Percentiles rank a stretch among this genome's conserved stretches.
Evolutionary conservation across 805 yeast species (phyloP).

Genomic region (Wickerhamomyces sydowiorum): DNA sequence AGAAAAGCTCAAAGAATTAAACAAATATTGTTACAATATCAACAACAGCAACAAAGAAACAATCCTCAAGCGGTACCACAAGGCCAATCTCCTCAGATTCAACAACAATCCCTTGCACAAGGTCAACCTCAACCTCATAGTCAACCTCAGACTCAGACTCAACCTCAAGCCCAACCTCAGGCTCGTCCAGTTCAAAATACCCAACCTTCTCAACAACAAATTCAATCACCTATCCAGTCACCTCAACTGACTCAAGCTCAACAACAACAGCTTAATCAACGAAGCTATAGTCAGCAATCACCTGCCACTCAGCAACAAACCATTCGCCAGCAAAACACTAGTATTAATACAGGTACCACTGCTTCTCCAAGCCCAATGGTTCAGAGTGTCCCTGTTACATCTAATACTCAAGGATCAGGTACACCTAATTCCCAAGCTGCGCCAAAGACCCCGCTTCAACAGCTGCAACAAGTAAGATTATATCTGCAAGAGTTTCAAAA

Average conservation of each 20-base stretch:
- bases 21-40: slow-evolving; percentile 51
- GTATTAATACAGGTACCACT: neutral
- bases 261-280: slow-evolving; percentile 5
- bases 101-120: slow-evolving; percentile 21
- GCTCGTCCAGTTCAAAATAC: neutral
- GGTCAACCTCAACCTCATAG: slow-evolving; percentile 18
- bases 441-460: slow-evolving; percentile 20
- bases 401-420: slow-evolving; percentile 3
- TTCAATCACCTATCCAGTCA: neutral
- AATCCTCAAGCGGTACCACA: slow-evolving; percentile 25
- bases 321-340: neutral
- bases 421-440: slow-evolving; percentile 5
- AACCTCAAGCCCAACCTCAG: slow-evolving; percentile 15
- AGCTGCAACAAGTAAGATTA: slow-evolving; percentile 38
- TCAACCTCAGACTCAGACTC: slow-evolving; percentile 18
- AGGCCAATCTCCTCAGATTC: slow-evolving; percentile 14
- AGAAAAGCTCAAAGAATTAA: slow-evolving; percentile 60
- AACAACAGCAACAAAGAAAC: slow-evolving; percentile 34
- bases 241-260: neutral
- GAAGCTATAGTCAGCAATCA: slow-evolving; percentile 2
- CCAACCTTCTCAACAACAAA: neutral
- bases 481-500: slow-evolving; percentile 44
- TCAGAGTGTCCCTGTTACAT: slow-evolving; percentile 4
- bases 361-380: slow-evolving; percentile 15
- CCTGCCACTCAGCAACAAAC: slow-evolving; percentile 1